Base-by-base conservation (phyloP, 2,329 filamentous ascomycete genomes). In the Aureobasidium pullulans region DNA sequence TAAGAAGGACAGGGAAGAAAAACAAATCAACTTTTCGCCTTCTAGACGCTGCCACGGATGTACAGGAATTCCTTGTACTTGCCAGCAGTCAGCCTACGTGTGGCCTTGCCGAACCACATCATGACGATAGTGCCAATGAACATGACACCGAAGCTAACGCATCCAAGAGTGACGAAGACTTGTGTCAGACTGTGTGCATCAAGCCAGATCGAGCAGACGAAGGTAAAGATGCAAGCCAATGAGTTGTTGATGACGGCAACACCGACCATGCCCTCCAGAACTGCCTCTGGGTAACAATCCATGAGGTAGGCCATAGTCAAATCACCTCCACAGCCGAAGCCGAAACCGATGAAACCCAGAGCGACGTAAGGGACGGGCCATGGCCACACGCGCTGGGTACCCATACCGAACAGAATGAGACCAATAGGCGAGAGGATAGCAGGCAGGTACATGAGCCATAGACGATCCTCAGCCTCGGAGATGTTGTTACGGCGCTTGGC, bases 261-360 rank as follows among this genome's bases (percentile, higher is more conserved):
- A 6, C 80, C 80, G 1, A 82, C 81, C 80, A 83, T 83, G 31
- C 81, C 81, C 64, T 83, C 80, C 2, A 83, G 69, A 6, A 83
- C 76, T 75, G 81, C 81, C 36, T 81, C 80, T 0, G 80, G 79
- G 60, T 83, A 83, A 3, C 77, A 77, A 61, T 83, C 81, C 64
- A 80, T 79, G 4, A 82, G 70, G 61, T 83, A 83, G 0, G 80
- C 78, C 73, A 70, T 68, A 13, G 65, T 66, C 28, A 84, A 66
- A 67, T 84, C 81, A 6, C 81, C 81, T 2, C 80, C 80, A 53
- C 81, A 83, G 7, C 81, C 81, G 68, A 81, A 84, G 2, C 81
- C 81, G 58, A 84, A 84, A 4, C 81, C 81, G 31, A 83, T 83
- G 63, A 83, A 77, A 3, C 78, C 81, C 0, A 84, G 70, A 1